A percentile compares a stretch with the other conserved stretches of the same genome.
Evolutionary conservation across 75 land plant species (phyloP).

Genomic region (Cupressus sempervirens): DNA sequence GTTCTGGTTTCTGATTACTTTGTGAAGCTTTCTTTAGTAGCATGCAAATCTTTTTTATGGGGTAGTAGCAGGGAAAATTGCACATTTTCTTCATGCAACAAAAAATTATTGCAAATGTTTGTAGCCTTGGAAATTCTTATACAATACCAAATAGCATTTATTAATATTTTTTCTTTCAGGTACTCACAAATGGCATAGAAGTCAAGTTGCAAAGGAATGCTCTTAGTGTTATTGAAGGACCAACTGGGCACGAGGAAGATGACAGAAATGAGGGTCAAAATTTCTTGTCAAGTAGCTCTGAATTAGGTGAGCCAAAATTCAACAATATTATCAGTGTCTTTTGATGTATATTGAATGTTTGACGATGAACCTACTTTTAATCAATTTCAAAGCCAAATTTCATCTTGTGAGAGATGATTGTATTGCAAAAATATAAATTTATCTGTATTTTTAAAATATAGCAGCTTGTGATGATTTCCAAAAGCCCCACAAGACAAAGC

Average conservation of each 20-base stretch:
- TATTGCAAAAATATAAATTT: neutral
- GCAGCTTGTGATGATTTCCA: constrained; percentile 60
- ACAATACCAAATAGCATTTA: neutral
- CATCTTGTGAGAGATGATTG: neutral
- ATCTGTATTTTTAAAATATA: constrained; percentile 7
- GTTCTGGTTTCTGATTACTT: neutral
- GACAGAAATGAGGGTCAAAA: constrained; percentile 16
- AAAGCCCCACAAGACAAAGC: constrained; percentile 50
- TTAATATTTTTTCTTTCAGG: constrained; percentile 14
- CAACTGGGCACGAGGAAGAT: constrained; percentile 34
- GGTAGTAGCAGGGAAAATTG: neutral
- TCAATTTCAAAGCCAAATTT: neutral
- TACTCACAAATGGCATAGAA: constrained; percentile 36
- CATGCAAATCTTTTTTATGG: neutral
- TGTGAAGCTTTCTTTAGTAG: neutral
- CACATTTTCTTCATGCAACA: neutral
- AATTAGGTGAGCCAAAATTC: constrained; percentile 11
- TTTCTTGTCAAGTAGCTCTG: constrained; percentile 14
- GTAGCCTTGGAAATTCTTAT: neutral
- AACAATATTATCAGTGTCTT: neutral
- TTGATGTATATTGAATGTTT: neutral
- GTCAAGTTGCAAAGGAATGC: constrained; percentile 43
- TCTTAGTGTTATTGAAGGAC: constrained; percentile 34
- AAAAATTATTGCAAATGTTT: neutral
- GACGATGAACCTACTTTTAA: neutral